Conservation (phyloP, 2,329 filamentous ascomycete species). For the Cephalotrichum gorgonifer region DNA sequence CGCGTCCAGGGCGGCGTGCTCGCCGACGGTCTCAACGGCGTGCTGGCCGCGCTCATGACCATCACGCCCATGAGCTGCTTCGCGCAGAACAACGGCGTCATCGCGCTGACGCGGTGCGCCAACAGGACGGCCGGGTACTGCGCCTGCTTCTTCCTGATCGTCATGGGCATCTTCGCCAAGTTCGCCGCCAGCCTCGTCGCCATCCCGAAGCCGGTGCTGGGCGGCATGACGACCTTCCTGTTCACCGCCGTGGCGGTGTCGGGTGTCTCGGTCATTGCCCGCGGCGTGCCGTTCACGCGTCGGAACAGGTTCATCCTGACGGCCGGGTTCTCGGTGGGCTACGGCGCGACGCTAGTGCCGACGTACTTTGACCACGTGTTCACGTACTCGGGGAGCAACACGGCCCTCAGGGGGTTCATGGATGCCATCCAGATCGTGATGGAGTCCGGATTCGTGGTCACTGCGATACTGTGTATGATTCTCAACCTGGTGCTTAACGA, state of each 20-base stretch:
- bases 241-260: constrained; percentile 69
- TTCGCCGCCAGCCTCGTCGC: constrained; percentile 71
- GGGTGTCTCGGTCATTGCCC: constrained; percentile 65
- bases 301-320: constrained; percentile 77
- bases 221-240: constrained; percentile 71
- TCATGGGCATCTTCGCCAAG: constrained; percentile 78
- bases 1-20: constrained; percentile 71
- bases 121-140: constrained; percentile 74
- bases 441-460: constrained; percentile 66
- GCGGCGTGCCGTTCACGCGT: constrained; percentile 61
- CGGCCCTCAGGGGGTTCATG: constrained; percentile 59
- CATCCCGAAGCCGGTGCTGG: constrained; percentile 58
- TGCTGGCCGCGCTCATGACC: constrained; percentile 66
- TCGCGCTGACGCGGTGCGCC: constrained; percentile 70
- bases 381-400: constrained; percentile 59
- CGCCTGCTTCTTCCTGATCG: constrained; percentile 63
- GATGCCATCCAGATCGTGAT: constrained; percentile 65
- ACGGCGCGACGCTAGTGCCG: constrained; percentile 56
- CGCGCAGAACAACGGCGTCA: constrained; percentile 78
- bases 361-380: constrained; percentile 63
- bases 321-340: constrained; percentile 61
- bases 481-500: constrained; percentile 65
- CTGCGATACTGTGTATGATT: constrained; percentile 60
- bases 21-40: constrained; percentile 66
- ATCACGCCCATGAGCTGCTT: constrained; percentile 74